These are phyloP conservation scores for Ilex paraguariensis DNA, from an alignment of 305 asterid genomes.

Conservation along the genomic window DNA sequence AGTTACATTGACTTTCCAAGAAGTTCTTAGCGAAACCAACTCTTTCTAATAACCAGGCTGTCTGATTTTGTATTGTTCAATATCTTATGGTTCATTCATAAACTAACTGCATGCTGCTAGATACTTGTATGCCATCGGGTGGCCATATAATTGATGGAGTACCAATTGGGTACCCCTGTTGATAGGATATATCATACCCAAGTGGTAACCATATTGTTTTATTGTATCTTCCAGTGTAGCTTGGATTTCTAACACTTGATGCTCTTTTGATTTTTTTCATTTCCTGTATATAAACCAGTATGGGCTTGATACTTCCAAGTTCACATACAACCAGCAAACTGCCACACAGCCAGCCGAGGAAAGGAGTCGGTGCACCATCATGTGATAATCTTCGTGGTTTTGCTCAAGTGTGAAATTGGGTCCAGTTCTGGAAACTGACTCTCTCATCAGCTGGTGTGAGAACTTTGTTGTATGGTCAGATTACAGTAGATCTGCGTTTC, in stretches of 20 bases:
- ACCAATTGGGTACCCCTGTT: too few relatives aligned
- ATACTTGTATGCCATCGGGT: too few relatives aligned
- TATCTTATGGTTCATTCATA: too few relatives aligned
- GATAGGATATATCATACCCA: too few relatives aligned
- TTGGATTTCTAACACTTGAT: too few relatives aligned
- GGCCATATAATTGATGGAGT: too few relatives aligned
- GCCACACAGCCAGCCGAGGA: not conserved
- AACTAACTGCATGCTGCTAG: too few relatives aligned
- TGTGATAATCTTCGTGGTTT: not conserved
- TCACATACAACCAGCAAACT: conserved; percentile 1
- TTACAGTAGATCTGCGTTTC: not conserved
- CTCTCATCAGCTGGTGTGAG: not conserved
- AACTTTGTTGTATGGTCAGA: not conserved
- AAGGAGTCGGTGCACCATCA: conserved; percentile 5
- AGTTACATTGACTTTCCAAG: too few relatives aligned
- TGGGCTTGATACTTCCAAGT: conserved; percentile 3
- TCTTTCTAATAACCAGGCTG: too few relatives aligned
- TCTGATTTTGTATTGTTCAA: too few relatives aligned
- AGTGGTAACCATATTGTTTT: not conserved
- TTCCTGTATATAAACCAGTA: not conserved
- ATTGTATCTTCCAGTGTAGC: not conserved
- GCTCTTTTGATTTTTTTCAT: not conserved
- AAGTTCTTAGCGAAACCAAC: too few relatives aligned
- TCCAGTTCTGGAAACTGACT: not conserved
- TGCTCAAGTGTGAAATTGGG: not conserved